phyloP scores from a whole-genome alignment of 2,329 filamentous ascomycete genomes.

The Arachnopeziza araneosa region DNA sequence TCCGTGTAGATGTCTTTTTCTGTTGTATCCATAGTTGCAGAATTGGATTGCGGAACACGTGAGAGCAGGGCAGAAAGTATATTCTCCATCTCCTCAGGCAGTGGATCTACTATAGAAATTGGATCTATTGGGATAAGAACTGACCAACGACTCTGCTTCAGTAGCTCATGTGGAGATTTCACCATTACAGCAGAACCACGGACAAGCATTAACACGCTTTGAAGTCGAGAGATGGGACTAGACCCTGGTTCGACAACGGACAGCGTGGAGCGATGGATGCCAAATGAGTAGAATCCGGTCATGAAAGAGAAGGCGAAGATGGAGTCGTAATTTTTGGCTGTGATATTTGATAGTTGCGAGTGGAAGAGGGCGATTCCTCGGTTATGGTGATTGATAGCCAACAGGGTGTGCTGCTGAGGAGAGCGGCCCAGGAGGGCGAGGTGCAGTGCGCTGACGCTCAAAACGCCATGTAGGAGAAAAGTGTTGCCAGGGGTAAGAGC shows the following conservation, averaged over 20 bases:
- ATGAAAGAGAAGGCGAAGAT: not conserved
- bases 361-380: not conserved
- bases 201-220: not conserved
- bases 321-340: not conserved
- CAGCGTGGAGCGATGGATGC: not conserved
- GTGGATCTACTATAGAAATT: not conserved
- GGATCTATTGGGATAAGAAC: not conserved
- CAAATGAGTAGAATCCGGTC: not conserved
- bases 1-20: not conserved
- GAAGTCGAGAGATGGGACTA: not conserved
- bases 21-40: not conserved
- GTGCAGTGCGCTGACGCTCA: not conserved
- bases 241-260: not conserved
- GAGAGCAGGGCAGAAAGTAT: not conserved
- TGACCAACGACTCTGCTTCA: not conserved
- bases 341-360: not conserved
- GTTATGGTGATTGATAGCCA: not conserved
- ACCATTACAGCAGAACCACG: not conserved
- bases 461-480: not conserved
- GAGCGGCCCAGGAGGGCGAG: not conserved
- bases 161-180: not conserved
- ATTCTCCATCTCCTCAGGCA: not conserved
- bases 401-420: not conserved
- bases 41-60: not conserved
- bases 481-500: not conserved